Percentiles rank a stretch among this genome's conserved stretches.
phyloP scores from a whole-genome alignment of 192 early-diverging fungal species.

The Entomortierella beljakovae region DNA sequence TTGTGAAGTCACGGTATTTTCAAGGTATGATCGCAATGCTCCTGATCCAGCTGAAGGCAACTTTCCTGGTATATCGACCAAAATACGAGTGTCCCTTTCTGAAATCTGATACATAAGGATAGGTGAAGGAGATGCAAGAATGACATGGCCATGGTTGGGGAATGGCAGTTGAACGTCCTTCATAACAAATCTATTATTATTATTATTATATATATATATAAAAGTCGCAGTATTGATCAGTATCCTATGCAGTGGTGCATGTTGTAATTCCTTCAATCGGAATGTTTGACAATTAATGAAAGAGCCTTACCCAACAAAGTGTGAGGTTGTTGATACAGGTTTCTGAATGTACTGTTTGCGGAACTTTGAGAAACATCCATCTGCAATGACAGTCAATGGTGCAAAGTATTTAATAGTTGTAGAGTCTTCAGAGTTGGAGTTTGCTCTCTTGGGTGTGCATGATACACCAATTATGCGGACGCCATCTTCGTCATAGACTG shows the following conservation, averaged over 20 bases:
- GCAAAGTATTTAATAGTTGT: slow-evolving; percentile 61
- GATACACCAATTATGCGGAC: slow-evolving; percentile 68
- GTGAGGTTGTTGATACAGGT: slow-evolving; percentile 64
- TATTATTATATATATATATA: too few relatives aligned
- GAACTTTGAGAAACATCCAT: slow-evolving; percentile 97
- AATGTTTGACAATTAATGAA: too few relatives aligned
- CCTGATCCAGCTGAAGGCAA: slow-evolving; percentile 78
- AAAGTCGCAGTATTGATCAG: too few relatives aligned
- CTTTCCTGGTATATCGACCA: slow-evolving; percentile 93
- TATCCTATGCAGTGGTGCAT: too few relatives aligned
- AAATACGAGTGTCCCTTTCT: slow-evolving; percentile 85
- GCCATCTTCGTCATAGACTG: slow-evolving; percentile 64
- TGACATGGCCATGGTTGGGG: slow-evolving; percentile 91
- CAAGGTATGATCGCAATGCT: slow-evolving; percentile 73
- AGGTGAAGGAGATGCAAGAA: slow-evolving; percentile 88
- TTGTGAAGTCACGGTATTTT: slow-evolving; percentile 71
- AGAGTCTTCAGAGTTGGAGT: not conserved
- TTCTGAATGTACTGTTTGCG: slow-evolving; percentile 75
- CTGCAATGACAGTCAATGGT: slow-evolving; percentile 88
- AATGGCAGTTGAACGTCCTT: slow-evolving; percentile 79
- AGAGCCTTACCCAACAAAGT: slow-evolving; percentile 85
- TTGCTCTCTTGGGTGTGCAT: slow-evolving; percentile 56
- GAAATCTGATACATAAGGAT: slow-evolving; percentile 94
- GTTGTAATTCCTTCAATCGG: too few relatives aligned
- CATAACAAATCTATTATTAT: slow-evolving; percentile 70